Evolutionary conservation across 2,329 filamentous ascomycete genomes (phyloP).

Genomic region (Xylariaceae sp.): DNA sequence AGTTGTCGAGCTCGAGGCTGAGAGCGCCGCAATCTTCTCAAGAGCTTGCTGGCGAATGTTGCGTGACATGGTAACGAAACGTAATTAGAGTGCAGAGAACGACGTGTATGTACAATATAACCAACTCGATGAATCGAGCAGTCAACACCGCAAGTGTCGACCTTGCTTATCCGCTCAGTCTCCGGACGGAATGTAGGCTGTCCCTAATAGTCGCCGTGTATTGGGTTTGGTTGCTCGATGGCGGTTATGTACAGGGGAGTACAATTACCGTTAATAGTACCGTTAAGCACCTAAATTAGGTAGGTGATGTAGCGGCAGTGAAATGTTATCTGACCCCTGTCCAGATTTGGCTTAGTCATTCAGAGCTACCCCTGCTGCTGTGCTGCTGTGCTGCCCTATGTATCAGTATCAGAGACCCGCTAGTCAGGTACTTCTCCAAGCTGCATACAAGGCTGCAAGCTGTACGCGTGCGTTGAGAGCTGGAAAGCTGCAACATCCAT

Average conservation of each 20-base stretch:
- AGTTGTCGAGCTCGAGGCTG: constrained; percentile 58
- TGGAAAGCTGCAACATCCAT: constrained; percentile 25
- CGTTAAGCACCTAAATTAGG: no score
- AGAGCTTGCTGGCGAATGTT: constrained; percentile 67
- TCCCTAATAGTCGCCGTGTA: not conserved
- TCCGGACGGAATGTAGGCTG: not conserved
- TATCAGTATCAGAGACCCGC: constrained; percentile 14
- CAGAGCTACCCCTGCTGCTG: constrained; percentile 34
- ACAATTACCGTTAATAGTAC: constrained; percentile 2
- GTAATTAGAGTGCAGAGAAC: not conserved
- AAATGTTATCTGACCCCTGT: constrained; percentile 9
- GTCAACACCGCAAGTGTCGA: not conserved
- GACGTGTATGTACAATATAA: not conserved
- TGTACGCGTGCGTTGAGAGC: constrained; percentile 39
- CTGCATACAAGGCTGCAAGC: constrained; percentile 57
- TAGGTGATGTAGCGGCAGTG: no score
- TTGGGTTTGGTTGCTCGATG: not conserved
- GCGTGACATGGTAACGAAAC: constrained; percentile 50
- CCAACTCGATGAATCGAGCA: constrained; percentile 27
- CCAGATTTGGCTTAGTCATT: constrained; percentile 30
- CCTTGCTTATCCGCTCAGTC: not conserved
- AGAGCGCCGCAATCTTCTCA: constrained; percentile 69
- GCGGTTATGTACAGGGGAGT: not conserved
- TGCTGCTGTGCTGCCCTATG: not conserved
- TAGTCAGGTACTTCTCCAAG: constrained; percentile 1